These are phyloP conservation scores for Tuctoria greenei DNA, from an alignment of 176 grass and related monocot species.

Conservation along the genomic window DNA sequence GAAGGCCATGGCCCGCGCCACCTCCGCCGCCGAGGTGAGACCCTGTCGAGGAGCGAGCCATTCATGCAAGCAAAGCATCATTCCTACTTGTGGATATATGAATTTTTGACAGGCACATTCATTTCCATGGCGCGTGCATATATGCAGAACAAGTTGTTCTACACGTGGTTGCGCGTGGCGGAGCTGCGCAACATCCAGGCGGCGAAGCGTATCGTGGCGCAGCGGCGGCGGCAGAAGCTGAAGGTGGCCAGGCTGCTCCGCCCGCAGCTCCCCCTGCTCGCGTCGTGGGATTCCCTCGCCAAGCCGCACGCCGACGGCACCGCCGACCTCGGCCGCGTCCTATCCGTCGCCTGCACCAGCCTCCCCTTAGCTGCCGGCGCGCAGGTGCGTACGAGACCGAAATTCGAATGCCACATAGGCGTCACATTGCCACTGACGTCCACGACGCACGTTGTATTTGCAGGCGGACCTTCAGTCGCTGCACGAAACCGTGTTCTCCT, in stretches of 20 bases:
- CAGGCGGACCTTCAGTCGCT: constrained; percentile 50
- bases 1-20: constrained; percentile 42
- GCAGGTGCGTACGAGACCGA: constrained; percentile 18
- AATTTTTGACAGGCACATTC: background rate
- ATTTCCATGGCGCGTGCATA: too few relatives aligned
- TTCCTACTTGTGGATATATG: too few relatives aligned
- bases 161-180: constrained; percentile 69
- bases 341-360: constrained; percentile 54
- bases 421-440: background rate
- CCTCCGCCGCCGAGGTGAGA: constrained; percentile 64
- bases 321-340: constrained; percentile 45
- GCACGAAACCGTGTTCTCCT: constrained; percentile 41
- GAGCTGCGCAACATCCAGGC: constrained; percentile 78
- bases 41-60: background rate
- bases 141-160: constrained; percentile 83
- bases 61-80: background rate
- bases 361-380: constrained; percentile 64
- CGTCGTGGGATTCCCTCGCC: constrained; percentile 57
- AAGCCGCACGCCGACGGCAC: constrained; percentile 58
- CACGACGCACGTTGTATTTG: background rate
- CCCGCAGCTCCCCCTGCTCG: constrained; percentile 59
- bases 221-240: constrained; percentile 76
- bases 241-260: constrained; percentile 55
- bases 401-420: too few relatives aligned
- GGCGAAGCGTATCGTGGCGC: constrained; percentile 77